Conservation (phyloP, 2,329 filamentous ascomycete species). For the Alternaria angustiovoidea region DNA sequence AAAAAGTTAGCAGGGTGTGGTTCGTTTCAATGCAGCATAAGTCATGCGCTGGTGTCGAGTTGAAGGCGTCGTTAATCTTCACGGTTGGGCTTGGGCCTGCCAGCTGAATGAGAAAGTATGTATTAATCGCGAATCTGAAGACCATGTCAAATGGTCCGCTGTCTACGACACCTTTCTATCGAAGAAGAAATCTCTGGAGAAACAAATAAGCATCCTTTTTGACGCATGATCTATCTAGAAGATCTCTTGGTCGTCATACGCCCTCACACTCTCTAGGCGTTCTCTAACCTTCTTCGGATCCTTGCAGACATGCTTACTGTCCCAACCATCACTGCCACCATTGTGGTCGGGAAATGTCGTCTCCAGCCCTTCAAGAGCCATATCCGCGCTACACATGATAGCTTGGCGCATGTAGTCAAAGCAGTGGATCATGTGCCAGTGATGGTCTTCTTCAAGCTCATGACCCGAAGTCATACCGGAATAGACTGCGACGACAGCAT, state of each 20-base stretch:
- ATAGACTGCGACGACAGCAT: constrained; percentile 45
- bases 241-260: constrained; percentile 47
- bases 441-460: constrained; percentile 43
- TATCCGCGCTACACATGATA: constrained; percentile 45
- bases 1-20: background rate
- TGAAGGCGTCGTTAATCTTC: background rate
- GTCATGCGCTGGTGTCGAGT: background rate
- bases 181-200: accelerated
- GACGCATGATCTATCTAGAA: constrained; percentile 18
- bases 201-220: too few relatives aligned
- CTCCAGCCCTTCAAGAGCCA: constrained; percentile 43
- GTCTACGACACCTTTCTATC: background rate
- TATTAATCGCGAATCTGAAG: background rate
- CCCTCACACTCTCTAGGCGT: constrained; percentile 38
- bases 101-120: background rate
- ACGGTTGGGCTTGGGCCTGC: background rate
- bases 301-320: constrained; percentile 44
- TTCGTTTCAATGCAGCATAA: background rate
- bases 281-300: constrained; percentile 25
- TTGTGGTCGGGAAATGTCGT: constrained; percentile 49
- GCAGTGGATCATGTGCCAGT: constrained; percentile 51
- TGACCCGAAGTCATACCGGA: constrained; percentile 36
- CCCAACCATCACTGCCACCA: constrained; percentile 48
- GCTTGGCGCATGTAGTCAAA: constrained; percentile 49
- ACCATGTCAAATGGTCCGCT: background rate